These are phyloP conservation scores for Turritis glabra DNA, from an alignment of 345 rosid genomes.

Conservation along the genomic window DNA sequence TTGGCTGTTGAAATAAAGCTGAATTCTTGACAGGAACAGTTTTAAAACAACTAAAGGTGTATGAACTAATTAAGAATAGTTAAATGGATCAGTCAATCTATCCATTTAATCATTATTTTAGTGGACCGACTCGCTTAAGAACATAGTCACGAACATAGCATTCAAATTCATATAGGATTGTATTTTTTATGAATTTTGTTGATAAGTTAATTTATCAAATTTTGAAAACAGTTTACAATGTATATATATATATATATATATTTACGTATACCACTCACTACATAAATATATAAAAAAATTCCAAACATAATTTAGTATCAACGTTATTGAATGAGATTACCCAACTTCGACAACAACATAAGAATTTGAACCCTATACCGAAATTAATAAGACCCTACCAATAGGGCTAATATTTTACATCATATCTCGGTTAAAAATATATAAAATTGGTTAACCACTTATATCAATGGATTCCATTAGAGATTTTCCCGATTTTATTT, in stretches of 20 bases:
- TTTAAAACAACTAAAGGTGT: background rate
- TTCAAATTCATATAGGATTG: background rate
- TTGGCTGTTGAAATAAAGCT: conserved; percentile 1
- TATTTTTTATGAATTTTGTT: background rate
- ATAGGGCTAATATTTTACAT: conserved; percentile 17
- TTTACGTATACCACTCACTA: too few relatives aligned
- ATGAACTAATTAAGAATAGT: background rate
- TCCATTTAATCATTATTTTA: background rate
- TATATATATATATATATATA: too few relatives aligned
- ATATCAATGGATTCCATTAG: background rate
- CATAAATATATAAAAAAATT: background rate
- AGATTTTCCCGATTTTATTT: background rate
- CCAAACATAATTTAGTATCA: conserved; percentile 5
- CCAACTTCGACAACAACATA: conserved; percentile 31
- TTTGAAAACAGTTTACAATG: background rate
- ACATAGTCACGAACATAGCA: background rate
- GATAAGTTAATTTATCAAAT: background rate
- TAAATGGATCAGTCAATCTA: background rate
- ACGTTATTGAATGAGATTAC: conserved; percentile 28
- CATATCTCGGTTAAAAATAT: background rate
- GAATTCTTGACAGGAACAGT: background rate
- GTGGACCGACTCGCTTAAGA: background rate
- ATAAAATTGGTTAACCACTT: background rate
- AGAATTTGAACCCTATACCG: conserved; percentile 20
- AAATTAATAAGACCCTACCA: conserved; percentile 23